Base-by-base conservation (phyloP, 2,329 filamentous ascomycete genomes). In the Sordariomycetes sp. region DNA sequence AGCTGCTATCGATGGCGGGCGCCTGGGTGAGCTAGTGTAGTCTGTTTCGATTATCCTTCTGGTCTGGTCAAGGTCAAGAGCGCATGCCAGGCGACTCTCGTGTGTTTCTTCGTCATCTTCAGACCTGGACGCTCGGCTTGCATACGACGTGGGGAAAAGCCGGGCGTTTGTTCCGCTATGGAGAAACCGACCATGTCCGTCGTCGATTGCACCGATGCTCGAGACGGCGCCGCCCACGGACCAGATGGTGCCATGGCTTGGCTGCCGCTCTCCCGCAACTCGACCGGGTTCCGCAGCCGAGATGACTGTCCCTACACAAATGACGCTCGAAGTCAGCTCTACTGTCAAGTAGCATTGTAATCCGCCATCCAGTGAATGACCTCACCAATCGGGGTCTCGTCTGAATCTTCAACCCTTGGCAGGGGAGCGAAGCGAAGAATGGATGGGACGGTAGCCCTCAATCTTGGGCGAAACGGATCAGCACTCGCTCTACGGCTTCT, bases 1-100 rank as follows among this genome's bases (percentile, higher is more conserved):
- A 66, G 52, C 18, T 63, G 60, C 1, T 64, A 59, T 48, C 62
- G 34, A 53, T 35, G 60, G 66, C 71, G 65, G 56, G 65, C 60
- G 64, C 62, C 62, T 59, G 61, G 63, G 58, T 63, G 65, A 24
- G 65, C 67, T 54, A 65, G 58, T 28, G 12, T 3, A 53, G 43
- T 18, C 56, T 37, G 37, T 60, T 35, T 79, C 78, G 34, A 96
- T 76, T 16, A 96, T 75, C 61, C 83, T 82, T 28, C 80, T 77
- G 34, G 81, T 76, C 53, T 83, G 84, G 67, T 96, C 85, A 60
- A 97, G 79, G n/a, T 89, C 81, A 56, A 97, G 77, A 2, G 94
- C 94, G 18, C 86, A 75, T 10, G 92, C 91, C 58, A 99, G 73
- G 32, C 90, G 83, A 48, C 81, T 80, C 65, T 88, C 83, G 66